Evolutionary conservation across 2,329 filamentous ascomycete genomes (phyloP).

Genomic region (Hortaea sp.): DNA sequence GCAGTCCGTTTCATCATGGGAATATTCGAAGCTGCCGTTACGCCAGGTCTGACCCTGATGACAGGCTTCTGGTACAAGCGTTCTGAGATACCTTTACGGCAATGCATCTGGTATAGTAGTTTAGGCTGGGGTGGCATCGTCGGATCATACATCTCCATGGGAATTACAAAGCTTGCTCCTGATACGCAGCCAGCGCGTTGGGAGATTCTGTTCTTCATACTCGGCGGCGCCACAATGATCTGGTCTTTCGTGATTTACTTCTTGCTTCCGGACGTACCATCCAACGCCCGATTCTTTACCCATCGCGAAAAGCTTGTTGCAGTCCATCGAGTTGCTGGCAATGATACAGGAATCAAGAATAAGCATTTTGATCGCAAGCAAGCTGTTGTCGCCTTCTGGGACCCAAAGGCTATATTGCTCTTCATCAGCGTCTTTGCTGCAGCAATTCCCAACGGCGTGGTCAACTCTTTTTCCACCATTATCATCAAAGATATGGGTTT

Average conservation of each 20-base stretch:
- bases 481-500: slow-evolving; percentile 50
- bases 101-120: slow-evolving; percentile 27
- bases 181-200: slow-evolving; percentile 21
- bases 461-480: slow-evolving; percentile 47
- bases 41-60: slow-evolving; percentile 26
- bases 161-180: slow-evolving; percentile 20
- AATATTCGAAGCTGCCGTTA: slow-evolving; percentile 26
- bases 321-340: slow-evolving; percentile 39
- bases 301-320: slow-evolving; percentile 47
- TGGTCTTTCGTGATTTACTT: slow-evolving; percentile 37
- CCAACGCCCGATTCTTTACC: slow-evolving; percentile 46
- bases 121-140: slow-evolving; percentile 24
- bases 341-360: slow-evolving; percentile 29
- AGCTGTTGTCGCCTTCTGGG: slow-evolving; percentile 42
- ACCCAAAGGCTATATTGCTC: slow-evolving; percentile 48
- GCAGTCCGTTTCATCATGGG: slow-evolving; percentile 22
- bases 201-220: slow-evolving; percentile 27
- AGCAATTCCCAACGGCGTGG: slow-evolving; percentile 43
- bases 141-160: slow-evolving; percentile 27
- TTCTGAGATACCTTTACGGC: slow-evolving; percentile 27
- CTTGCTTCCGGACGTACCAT: slow-evolving; percentile 54
- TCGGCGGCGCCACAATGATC: slow-evolving; percentile 25
- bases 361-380: slow-evolving; percentile 40
- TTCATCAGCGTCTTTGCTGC: slow-evolving; percentile 36
- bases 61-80: slow-evolving; percentile 30